These are phyloP conservation scores for Exophiala spinifera DNA, from an alignment of 2,329 filamentous ascomycete species.

Conservation along the genomic window DNA sequence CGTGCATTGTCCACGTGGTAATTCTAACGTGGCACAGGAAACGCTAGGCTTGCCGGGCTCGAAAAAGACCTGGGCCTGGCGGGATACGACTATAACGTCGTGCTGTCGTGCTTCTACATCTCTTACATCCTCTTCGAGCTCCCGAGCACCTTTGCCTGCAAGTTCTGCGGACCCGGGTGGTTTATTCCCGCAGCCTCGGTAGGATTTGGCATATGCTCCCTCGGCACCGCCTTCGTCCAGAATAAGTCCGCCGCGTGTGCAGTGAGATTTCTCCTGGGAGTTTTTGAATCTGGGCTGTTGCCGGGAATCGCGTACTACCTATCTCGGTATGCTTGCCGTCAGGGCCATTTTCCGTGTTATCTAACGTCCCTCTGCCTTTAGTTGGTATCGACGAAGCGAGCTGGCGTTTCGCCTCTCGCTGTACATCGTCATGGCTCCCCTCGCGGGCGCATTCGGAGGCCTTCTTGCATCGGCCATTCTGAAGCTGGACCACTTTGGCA, in stretches of 20 bases:
- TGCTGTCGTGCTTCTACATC: slow-evolving; percentile 69
- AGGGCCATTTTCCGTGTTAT: too few relatives aligned
- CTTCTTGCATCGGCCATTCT: slow-evolving; percentile 64
- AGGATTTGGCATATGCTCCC: slow-evolving; percentile 61
- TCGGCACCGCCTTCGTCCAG: slow-evolving; percentile 64
- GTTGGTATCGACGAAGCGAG: slow-evolving; percentile 71
- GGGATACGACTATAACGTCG: slow-evolving; percentile 66
- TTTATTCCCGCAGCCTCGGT: slow-evolving; percentile 63
- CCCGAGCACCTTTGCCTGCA: slow-evolving; percentile 63
- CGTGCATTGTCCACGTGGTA: too few relatives aligned
- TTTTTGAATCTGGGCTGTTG: slow-evolving; percentile 65
- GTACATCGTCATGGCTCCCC: slow-evolving; percentile 67
- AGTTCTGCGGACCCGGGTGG: slow-evolving; percentile 70
- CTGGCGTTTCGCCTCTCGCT: slow-evolving; percentile 64
- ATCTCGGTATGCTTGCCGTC: too few relatives aligned
- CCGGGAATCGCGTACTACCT: slow-evolving; percentile 70
- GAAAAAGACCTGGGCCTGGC: slow-evolving; percentile 59
- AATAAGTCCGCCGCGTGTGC: slow-evolving; percentile 52
- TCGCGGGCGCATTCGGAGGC: slow-evolving; percentile 70
- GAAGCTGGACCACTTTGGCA: slow-evolving; percentile 57
- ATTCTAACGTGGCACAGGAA: too few relatives aligned
- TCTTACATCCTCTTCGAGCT: slow-evolving; percentile 72
- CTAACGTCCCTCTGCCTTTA: too few relatives aligned
- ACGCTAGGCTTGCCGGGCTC: slow-evolving; percentile 64
- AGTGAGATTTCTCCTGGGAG: slow-evolving; percentile 64